Evolutionary conservation across 495 filamentous ascomycete genomes (phyloP).

Genomic region (Trichoderma gamsii): DNA sequence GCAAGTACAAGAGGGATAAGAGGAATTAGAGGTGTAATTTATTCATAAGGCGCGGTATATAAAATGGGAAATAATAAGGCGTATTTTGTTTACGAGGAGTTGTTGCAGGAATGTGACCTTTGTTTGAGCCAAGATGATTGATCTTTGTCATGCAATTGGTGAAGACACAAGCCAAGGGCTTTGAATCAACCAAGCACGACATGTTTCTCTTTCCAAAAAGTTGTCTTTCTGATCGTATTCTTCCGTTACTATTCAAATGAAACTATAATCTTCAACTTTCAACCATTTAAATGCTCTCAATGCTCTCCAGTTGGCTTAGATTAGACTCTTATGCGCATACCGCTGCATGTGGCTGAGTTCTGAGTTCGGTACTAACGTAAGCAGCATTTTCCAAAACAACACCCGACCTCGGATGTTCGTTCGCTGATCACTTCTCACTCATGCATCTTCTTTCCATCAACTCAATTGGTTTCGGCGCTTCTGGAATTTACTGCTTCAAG

Average conservation of each 20-base stretch:
- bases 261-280: neutral
- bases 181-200: no score
- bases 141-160: neutral
- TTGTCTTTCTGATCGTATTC: no score
- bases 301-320: no score
- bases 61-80: conserved; percentile 5
- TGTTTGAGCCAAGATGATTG: neutral
- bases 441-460: neutral
- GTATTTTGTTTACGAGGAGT: neutral
- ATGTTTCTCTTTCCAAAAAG: no score
- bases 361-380: neutral
- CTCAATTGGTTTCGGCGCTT: neutral
- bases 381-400: neutral
- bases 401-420: neutral
- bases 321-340: neutral
- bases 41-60: neutral
- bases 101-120: neutral
- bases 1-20: conserved; percentile 2
- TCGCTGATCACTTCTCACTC: neutral
- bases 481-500: neutral
- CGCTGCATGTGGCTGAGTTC: neutral
- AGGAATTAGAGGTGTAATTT: conserved; percentile 10
- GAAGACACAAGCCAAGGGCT: neutral
- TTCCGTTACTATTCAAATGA: neutral
- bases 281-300: no score